A percentile compares a stretch with the other conserved stretches of the same genome.
phyloP scores from a whole-genome alignment of 805 yeast species.

The Monosporozyma unispora region DNA sequence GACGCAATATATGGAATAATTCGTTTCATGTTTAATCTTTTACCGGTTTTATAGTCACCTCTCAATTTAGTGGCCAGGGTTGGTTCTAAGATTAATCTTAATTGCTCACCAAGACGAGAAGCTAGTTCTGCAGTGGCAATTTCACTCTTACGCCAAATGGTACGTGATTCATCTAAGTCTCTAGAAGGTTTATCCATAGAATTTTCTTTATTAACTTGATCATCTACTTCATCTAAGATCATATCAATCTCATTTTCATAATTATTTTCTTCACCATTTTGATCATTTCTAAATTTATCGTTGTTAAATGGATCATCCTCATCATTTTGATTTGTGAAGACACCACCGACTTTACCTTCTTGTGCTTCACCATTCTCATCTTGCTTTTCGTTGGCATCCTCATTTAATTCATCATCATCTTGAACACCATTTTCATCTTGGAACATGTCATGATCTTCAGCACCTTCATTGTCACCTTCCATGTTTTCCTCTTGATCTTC shows the following conservation, averaged over 20 bases:
- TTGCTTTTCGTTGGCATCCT: conserved; percentile 21
- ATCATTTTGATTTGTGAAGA: conserved; percentile 41
- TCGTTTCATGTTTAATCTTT: conserved; percentile 92
- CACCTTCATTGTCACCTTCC: conserved; percentile 42
- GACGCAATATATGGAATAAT: conserved; percentile 97
- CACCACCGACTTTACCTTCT: conserved; percentile 37
- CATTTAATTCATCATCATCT: conserved; percentile 21
- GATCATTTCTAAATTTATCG: conserved; percentile 4
- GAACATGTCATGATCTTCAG: conserved; percentile 27
- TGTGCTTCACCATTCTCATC: conserved; percentile 22
- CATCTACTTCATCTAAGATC: conserved; percentile 28
- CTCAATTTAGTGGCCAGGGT: conserved; percentile 88
- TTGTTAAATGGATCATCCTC: conserved; percentile 1
- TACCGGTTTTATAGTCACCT: conserved; percentile 97
- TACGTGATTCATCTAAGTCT: conserved; percentile 57
- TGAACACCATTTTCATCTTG: conserved; percentile 26
- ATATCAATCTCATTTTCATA: conserved; percentile 27
- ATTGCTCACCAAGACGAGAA: conserved; percentile 81
- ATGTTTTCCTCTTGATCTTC: conserved; percentile 29
- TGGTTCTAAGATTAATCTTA: conserved; percentile 88
- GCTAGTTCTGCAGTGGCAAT: conserved; percentile 80
- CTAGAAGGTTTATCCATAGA: conserved; percentile 36
- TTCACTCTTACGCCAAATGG: conserved; percentile 77
- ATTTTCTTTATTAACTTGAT: conserved; percentile 25
- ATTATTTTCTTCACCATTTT: conserved; percentile 14